Evolutionary conservation across 345 rosid species (phyloP).

Genomic region (Acer campestre): DNA sequence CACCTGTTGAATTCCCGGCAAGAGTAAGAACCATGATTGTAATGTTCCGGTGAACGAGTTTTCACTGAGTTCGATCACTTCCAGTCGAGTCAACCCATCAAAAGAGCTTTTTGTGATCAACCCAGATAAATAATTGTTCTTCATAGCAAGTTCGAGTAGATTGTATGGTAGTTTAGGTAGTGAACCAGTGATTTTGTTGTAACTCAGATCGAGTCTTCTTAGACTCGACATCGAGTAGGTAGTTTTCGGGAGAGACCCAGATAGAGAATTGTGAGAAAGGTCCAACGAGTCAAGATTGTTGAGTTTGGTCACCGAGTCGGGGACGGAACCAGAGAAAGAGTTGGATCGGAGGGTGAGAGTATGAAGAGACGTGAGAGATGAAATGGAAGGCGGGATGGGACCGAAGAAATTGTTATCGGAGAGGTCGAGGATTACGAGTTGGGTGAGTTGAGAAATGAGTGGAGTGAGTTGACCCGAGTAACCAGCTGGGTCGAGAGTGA

Average conservation of each 20-base stretch:
- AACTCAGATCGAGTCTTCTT: constrained; percentile 70
- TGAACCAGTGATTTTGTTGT: constrained; percentile 67
- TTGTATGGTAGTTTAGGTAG: constrained; percentile 63
- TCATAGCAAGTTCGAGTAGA: constrained; percentile 64
- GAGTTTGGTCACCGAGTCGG: constrained; percentile 46
- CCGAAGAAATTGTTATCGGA: constrained; percentile 76
- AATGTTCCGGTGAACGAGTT: constrained; percentile 74
- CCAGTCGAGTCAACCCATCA: constrained; percentile 59
- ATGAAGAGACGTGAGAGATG: constrained; percentile 57
- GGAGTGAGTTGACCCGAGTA: constrained; percentile 83
- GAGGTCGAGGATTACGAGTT: constrained; percentile 64
- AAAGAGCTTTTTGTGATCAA: constrained; percentile 48
- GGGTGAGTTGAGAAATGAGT: constrained; percentile 56
- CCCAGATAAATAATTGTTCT: constrained; percentile 71
- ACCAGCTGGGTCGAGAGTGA: constrained; percentile 81
- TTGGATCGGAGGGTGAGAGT: constrained; percentile 65
- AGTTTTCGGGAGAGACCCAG: constrained; percentile 59
- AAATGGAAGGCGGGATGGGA: constrained; percentile 58
- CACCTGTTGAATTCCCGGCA: constrained; percentile 74
- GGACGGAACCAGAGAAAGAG: constrained; percentile 66
- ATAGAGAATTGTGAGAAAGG: constrained; percentile 62
- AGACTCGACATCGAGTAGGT: constrained; percentile 41
- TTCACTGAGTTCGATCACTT: constrained; percentile 77
- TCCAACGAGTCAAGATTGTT: constrained; percentile 56
- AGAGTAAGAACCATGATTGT: constrained; percentile 70